A percentile compares a stretch with the other conserved stretches of the same genome.
Evolutionary conservation across 805 yeast genomes (phyloP).

Genomic region (Lachancea cidri): DNA sequence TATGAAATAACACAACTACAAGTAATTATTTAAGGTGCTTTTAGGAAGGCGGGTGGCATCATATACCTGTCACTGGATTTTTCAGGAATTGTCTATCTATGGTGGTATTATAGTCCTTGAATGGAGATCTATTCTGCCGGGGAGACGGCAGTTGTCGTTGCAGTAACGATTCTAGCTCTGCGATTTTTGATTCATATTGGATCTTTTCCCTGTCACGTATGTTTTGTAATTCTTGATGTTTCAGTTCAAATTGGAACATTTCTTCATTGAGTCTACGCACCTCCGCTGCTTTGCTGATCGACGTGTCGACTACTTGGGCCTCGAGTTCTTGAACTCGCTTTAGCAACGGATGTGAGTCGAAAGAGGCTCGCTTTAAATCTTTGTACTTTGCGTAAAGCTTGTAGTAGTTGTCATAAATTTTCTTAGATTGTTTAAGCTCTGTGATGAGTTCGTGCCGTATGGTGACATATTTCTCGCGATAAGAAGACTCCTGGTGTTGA

Average conservation of each 20-base stretch:
- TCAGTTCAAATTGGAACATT: constrained; percentile 21
- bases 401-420: constrained; percentile 34
- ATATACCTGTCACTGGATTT: not conserved
- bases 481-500: constrained; percentile 11
- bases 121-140: constrained; percentile 3
- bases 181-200: constrained; percentile 24
- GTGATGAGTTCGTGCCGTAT: constrained; percentile 29
- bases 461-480: constrained; percentile 22
- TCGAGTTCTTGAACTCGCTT: constrained; percentile 21
- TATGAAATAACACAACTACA: not conserved
- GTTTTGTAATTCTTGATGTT: constrained; percentile 22
- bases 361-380: constrained; percentile 15
- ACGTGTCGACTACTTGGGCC: constrained; percentile 21
- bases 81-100: constrained; percentile 7
- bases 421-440: constrained; percentile 33
- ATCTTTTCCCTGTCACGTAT: constrained; percentile 19
- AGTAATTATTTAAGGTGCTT: too few relatives aligned
- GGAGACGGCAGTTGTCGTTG: not conserved
- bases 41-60: too few relatives aligned
- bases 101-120: constrained; percentile 15
- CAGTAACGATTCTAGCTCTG: constrained; percentile 25
- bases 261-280: constrained; percentile 29
- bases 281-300: constrained; percentile 22
- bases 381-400: constrained; percentile 31
- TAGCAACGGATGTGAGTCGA: constrained; percentile 10